Base-by-base conservation (phyloP, 495 filamentous ascomycete genomes). In the Durotheca rogersii region DNA sequence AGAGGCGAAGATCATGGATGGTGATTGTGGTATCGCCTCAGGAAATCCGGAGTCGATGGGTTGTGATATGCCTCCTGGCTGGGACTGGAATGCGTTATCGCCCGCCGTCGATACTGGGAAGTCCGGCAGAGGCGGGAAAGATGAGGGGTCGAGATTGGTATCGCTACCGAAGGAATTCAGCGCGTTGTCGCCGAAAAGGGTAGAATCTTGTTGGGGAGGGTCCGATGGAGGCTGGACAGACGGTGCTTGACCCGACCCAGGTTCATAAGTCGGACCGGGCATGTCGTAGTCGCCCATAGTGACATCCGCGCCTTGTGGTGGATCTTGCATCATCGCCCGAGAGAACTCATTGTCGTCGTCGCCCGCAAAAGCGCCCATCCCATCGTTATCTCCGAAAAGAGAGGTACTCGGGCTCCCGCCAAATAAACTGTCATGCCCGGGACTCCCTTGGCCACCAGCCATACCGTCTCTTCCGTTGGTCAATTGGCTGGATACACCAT, bases 271-370 rank as follows among this genome's bases (percentile, higher is more conserved):
- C 9, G 51, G 41, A 4, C 61, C 60, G 14, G 57, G 48, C 9
- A 60, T 59, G 10, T 56, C 57, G 29, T 67, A 68, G 16, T 62
- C 58, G 7, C 56, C 60, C 39, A 69, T 51, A 3, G 61, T 56
- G 33, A 80, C 64, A 12, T 76, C 78, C 40, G 57, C 34, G 29
- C 67, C 61, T 11, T 62, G 62, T 21, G 57, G 51, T 7, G 69
- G 62, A 34, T 71, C 66, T 51, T 85, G 86, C 31, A 82, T 83
- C 65, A 97, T 85, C 3, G 86, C 86, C 41, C 83, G 73, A 11
- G 86, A 85, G 60, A 96, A 93, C 46, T 91, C 89, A 63, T 94
- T 87, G 56, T 95, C 89, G 35, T 93, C 89, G 34, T 92, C 87
- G 15, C 81, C 82, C 0, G 77, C 83, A 58, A 87, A 88, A 5